These are phyloP conservation scores for Capsella bursapastoris DNA, from an alignment of 345 rosid genomes.

Conservation along the genomic window DNA sequence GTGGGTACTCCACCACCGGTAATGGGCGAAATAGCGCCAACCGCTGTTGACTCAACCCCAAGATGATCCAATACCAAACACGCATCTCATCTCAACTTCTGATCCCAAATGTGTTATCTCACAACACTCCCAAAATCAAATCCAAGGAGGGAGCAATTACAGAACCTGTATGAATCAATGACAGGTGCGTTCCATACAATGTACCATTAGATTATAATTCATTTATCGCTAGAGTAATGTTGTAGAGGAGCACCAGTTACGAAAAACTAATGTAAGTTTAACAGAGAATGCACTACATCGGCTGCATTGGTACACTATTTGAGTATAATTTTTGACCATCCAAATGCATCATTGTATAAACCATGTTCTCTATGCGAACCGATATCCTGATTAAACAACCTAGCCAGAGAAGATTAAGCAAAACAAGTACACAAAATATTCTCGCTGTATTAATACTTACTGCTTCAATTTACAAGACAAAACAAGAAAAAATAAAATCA, in stretches of 20 bases:
- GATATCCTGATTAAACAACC: neutral
- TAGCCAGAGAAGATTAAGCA: neutral
- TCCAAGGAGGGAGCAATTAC: slow-evolving; percentile 31
- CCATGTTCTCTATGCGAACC: neutral
- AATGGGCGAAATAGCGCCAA: slow-evolving; percentile 49
- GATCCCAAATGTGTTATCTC: slow-evolving; percentile 17
- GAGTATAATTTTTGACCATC: slow-evolving; percentile 38
- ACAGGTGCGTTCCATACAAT: slow-evolving; percentile 43
- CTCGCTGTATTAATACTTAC: slow-evolving; percentile 36
- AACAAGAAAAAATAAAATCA: neutral
- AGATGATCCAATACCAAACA: slow-evolving; percentile 47
- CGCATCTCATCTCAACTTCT: slow-evolving; percentile 18
- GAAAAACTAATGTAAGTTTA: slow-evolving; percentile 35
- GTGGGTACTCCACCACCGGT: slow-evolving; percentile 58
- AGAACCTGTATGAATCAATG: slow-evolving; percentile 33
- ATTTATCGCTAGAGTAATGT: slow-evolving; percentile 23
- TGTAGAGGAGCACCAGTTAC: slow-evolving; percentile 33
- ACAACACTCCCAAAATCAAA: slow-evolving; percentile 24
- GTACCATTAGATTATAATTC: slow-evolving; percentile 43
- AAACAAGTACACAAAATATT: slow-evolving; percentile 22
- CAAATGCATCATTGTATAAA: slow-evolving; percentile 1
- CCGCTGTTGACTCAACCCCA: slow-evolving; percentile 44
- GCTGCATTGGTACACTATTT: slow-evolving; percentile 33
- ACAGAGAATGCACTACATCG: slow-evolving; percentile 33
- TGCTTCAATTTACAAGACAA: slow-evolving; percentile 42